A percentile compares a stretch with the other conserved stretches of the same genome.
These are phyloP conservation scores for Alternaria gaisen DNA, from an alignment of 2,329 filamentous ascomycete genomes.

Conservation along the genomic window DNA sequence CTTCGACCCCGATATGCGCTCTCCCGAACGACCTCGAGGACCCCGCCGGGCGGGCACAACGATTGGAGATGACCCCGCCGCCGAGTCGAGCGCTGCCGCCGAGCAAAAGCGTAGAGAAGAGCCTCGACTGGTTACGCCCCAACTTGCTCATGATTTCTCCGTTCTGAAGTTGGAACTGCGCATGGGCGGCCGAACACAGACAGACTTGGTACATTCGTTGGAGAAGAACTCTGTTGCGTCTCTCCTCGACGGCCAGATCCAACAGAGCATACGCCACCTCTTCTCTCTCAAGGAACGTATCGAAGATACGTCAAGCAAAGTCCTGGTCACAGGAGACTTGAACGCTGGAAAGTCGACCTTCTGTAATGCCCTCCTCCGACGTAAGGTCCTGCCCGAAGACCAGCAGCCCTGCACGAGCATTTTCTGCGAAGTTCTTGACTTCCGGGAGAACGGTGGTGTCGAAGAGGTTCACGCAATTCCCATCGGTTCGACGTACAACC, in stretches of 20 bases:
- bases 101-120: conserved; percentile 70
- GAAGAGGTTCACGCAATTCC: conserved; percentile 97
- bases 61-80: conserved; percentile 63
- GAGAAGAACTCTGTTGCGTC: conserved; percentile 92
- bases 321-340: conserved; percentile 91
- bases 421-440: conserved; percentile 96
- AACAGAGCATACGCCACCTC: conserved; percentile 90
- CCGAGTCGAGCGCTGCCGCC: conserved; percentile 78
- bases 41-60: conserved; percentile 78
- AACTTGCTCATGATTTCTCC: conserved; percentile 95
- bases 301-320: conserved; percentile 96
- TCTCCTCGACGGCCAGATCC: conserved; percentile 91
- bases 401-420: conserved; percentile 98
- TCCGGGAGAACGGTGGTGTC: conserved; percentile 85
- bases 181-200: conserved; percentile 83
- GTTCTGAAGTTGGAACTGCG: conserved; percentile 95
- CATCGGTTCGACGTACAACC: conserved; percentile 79
- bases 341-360: conserved; percentile 99
- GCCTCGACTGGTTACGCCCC: conserved; percentile 85
- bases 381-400: conserved; percentile 93
- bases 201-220: conserved; percentile 91
- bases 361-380: conserved; percentile 92
- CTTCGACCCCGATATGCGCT: conserved; percentile 49
- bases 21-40: conserved; percentile 59
- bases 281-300: conserved; percentile 88